Percentiles rank a stretch among this genome's conserved stretches.
Conservation (phyloP, 2,329 filamentous ascomycete genomes). For the Rhexocercosporidium sp. region DNA sequence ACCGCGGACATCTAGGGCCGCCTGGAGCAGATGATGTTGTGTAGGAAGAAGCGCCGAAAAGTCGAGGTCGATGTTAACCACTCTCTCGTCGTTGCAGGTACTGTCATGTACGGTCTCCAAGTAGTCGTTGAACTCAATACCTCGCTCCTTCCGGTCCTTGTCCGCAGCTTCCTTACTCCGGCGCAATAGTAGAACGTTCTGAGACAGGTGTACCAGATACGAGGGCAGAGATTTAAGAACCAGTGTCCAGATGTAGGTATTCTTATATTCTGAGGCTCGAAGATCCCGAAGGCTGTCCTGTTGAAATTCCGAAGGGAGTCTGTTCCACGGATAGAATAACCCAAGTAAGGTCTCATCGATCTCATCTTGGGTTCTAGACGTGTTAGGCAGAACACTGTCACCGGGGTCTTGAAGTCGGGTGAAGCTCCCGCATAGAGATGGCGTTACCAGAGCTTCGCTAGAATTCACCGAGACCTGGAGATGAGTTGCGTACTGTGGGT, state of each 20-base stretch:
- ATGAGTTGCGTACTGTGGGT: background rate
- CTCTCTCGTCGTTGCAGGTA: background rate
- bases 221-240: background rate
- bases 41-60: background rate
- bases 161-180: background rate
- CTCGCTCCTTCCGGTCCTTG: background rate
- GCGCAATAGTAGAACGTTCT: background rate
- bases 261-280: background rate
- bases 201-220: background rate
- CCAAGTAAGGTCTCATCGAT: background rate
- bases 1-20: background rate
- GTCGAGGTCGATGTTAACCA: background rate
- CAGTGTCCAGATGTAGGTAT: background rate
- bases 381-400: background rate
- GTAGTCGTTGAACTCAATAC: background rate
- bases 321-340: background rate
- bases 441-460: background rate
- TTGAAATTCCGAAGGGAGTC: background rate
- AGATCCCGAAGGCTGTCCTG: background rate
- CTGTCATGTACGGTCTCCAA: background rate
- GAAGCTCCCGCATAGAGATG: background rate
- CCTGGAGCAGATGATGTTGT: background rate
- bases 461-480: background rate
- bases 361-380: background rate
- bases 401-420: background rate